Evolutionary conservation across 2,329 filamentous ascomycete species (phyloP).

Genomic region (Aspergillus aculeatinus): DNA sequence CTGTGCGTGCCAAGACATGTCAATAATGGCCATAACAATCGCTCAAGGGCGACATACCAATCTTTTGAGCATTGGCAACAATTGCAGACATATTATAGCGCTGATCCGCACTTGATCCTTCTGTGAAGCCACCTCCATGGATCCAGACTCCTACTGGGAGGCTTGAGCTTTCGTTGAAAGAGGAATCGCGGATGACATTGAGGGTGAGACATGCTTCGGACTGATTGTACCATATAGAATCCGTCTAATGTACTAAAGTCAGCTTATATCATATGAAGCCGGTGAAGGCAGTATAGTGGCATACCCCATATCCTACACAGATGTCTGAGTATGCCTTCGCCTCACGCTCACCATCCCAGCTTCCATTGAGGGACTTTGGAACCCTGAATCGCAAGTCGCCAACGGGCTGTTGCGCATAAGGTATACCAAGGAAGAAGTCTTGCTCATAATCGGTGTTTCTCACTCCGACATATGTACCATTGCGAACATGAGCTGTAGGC

Average conservation of each 20-base stretch:
- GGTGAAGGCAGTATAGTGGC: conserved; percentile 17
- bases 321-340: conserved; percentile 49
- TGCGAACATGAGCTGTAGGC: conserved; percentile 39
- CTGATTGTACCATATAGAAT: conserved; percentile 37
- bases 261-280: neutral
- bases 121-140: conserved; percentile 56
- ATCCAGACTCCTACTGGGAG: conserved; percentile 64
- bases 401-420: conserved; percentile 57
- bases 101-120: conserved; percentile 52
- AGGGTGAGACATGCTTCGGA: conserved; percentile 62
- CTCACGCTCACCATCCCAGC: conserved; percentile 43
- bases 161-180: conserved; percentile 35
- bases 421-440: conserved; percentile 56
- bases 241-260: conserved; percentile 22
- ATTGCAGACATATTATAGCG: conserved; percentile 65
- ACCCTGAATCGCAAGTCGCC: conserved; percentile 54
- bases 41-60: conserved; percentile 29
- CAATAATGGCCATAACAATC: neutral
- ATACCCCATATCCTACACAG: conserved; percentile 53
- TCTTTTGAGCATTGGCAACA: conserved; percentile 53
- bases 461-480: conserved; percentile 51
- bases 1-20: conserved; percentile 11
- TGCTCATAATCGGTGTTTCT: conserved; percentile 45
- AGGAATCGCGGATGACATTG: conserved; percentile 57
- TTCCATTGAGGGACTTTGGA: conserved; percentile 51